These are phyloP conservation scores for Phytopythium helicoides DNA, from an alignment of 352 stramenopile species.

Conservation along the genomic window DNA sequence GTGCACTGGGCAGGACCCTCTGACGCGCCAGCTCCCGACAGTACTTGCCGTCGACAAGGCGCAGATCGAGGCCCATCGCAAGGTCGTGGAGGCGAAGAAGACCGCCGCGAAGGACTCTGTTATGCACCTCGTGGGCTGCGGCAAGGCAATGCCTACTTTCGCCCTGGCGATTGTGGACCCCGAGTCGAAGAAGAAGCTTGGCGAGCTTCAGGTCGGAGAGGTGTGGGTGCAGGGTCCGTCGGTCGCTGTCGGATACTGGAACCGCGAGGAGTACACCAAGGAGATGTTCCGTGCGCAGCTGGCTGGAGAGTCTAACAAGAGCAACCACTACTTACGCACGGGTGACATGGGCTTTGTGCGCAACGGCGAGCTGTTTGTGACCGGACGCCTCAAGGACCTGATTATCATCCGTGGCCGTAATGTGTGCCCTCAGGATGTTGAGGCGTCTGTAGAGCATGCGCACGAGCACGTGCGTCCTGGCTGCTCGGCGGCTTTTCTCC, in stretches of 20 bases:
- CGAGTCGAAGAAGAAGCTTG: slow-evolving; percentile 41
- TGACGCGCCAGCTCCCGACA: slow-evolving; percentile 44
- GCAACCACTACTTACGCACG: slow-evolving; percentile 50
- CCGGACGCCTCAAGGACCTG: slow-evolving; percentile 73
- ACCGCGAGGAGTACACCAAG: slow-evolving; percentile 60
- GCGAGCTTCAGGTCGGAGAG: slow-evolving; percentile 80
- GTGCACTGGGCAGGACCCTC: slow-evolving; percentile 64
- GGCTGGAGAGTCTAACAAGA: slow-evolving; percentile 32
- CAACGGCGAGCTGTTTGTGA: slow-evolving; percentile 71
- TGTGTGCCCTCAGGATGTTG: slow-evolving; percentile 73
- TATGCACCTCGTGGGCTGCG: slow-evolving; percentile 76
- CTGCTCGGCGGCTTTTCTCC: slow-evolving; percentile 74
- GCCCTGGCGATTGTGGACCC: slow-evolving; percentile 63
- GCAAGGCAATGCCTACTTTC: slow-evolving; percentile 78
- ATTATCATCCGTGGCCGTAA: slow-evolving; percentile 86
- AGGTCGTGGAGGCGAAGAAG: slow-evolving; percentile 34
- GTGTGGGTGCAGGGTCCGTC: slow-evolving; percentile 92
- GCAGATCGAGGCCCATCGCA: slow-evolving; percentile 53
- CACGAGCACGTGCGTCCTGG: slow-evolving; percentile 70
- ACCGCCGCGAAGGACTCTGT: slow-evolving; percentile 22
- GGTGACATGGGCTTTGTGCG: slow-evolving; percentile 78
- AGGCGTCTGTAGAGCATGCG: slow-evolving; percentile 60
- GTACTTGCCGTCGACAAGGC: slow-evolving; percentile 69
- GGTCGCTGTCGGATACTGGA: slow-evolving; percentile 72
- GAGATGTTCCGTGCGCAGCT: slow-evolving; percentile 66